These are phyloP conservation scores for Elsinoe australis DNA, from an alignment of 2,329 filamentous ascomycete species.

Conservation along the genomic window DNA sequence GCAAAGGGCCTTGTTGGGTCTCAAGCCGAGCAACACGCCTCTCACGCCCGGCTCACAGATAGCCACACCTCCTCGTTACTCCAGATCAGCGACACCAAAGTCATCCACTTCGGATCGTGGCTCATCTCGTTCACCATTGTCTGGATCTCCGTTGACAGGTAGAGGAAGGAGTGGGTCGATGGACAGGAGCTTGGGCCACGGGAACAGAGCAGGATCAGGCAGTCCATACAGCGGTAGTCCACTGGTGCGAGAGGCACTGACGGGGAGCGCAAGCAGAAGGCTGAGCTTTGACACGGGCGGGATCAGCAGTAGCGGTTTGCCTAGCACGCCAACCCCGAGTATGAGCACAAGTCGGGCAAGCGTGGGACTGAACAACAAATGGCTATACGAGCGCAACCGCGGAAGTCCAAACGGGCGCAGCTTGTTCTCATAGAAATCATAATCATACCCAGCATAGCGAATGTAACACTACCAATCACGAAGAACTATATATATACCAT, in stretches of 20 bases:
- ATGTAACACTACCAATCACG: too few species aligned
- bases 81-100: slow-evolving; percentile 62
- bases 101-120: slow-evolving; percentile 35
- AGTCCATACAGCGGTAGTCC: slow-evolving; percentile 37
- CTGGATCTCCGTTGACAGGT: slow-evolving; percentile 32
- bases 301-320: slow-evolving; percentile 36
- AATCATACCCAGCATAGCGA: slow-evolving; percentile 5
- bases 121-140: slow-evolving; percentile 15
- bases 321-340: slow-evolving; percentile 61
- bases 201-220: slow-evolving; percentile 13
- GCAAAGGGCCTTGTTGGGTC: slow-evolving; percentile 75
- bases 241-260: slow-evolving; percentile 61
- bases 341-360: slow-evolving; percentile 58
- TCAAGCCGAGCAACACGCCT: slow-evolving; percentile 58
- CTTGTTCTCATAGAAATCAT: slow-evolving; percentile 18
- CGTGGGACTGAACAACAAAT: slow-evolving; percentile 81
- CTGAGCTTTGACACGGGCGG: slow-evolving; percentile 51
- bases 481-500: too few species aligned
- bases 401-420: slow-evolving; percentile 42
- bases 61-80: slow-evolving; percentile 80
- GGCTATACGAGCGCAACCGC: slow-evolving; percentile 78
- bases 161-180: slow-evolving; percentile 24
- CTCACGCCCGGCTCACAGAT: slow-evolving; percentile 62
- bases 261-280: slow-evolving; percentile 45
- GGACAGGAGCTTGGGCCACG: slow-evolving; percentile 19